Evolutionary conservation across 31 red algal genomes (phyloP).

Genomic region (Endocladia muricata): DNA sequence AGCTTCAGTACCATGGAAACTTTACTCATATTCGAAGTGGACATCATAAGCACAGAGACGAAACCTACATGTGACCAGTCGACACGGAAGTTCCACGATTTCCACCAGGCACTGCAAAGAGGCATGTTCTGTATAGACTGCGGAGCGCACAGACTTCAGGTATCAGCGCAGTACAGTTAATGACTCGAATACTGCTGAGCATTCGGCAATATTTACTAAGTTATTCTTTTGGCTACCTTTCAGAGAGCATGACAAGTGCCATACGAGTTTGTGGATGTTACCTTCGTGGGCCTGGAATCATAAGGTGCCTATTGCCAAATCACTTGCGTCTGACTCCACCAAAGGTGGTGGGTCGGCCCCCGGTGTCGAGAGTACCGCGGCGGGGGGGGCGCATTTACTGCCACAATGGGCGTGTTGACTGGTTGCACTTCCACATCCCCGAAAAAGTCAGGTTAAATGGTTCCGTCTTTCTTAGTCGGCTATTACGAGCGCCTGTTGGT

Average conservation of each 20-base stretch:
- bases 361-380: slow-evolving; percentile 10
- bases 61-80: slow-evolving; percentile 28
- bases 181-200: background rate
- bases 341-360: background rate
- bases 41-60: slow-evolving; percentile 8
- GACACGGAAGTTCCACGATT: background rate
- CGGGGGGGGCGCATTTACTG: background rate
- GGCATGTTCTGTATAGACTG: slow-evolving; percentile 20
- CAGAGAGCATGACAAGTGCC: slow-evolving; percentile 6
- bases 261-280: slow-evolving; percentile 11
- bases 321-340: slow-evolving; percentile 16
- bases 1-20: background rate
- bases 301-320: slow-evolving; percentile 1
- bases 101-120: slow-evolving; percentile 12
- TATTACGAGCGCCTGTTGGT: background rate
- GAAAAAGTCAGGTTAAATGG: background rate
- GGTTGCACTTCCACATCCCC: background rate
- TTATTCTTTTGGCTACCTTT: slow-evolving; percentile 16
- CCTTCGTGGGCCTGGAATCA: background rate
- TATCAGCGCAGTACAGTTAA: slow-evolving; percentile 4
- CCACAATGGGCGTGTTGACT: background rate
- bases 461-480: background rate
- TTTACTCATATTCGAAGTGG: slow-evolving; percentile 18
- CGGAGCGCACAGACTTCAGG: slow-evolving; percentile 1
- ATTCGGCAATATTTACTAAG: background rate